phyloP scores from a whole-genome alignment of 441 rosid genomes.

The Theobroma grandiflorum region DNA sequence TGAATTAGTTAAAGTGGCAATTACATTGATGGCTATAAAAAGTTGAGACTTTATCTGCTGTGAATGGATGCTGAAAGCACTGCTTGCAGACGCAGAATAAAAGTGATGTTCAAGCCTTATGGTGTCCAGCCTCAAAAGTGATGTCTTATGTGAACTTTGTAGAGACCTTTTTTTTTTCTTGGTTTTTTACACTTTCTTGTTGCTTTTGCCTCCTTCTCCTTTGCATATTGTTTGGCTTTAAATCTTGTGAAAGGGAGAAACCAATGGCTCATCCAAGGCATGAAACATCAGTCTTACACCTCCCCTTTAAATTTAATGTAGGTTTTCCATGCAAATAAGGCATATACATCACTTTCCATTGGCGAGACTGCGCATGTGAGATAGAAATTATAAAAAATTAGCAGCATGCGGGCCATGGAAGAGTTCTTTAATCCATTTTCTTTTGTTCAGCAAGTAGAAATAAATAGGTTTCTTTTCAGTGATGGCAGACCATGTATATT shows the following conservation, averaged over 20 bases:
- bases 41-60: constrained; percentile 12
- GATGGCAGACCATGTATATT: constrained; percentile 56
- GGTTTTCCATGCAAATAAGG: constrained; percentile 41
- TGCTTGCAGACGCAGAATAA: constrained; percentile 24
- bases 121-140: constrained; percentile 37
- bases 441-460: constrained; percentile 33
- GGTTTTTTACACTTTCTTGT: constrained; percentile 13
- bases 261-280: constrained; percentile 27
- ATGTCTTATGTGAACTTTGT: constrained; percentile 35
- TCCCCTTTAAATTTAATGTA: constrained; percentile 23
- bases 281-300: constrained; percentile 14
- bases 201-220: constrained; percentile 18
- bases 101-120: constrained; percentile 30
- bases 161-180: neutral
- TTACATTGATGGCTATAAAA: neutral
- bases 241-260: neutral
- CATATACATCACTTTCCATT: constrained; percentile 36
- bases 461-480: constrained; percentile 43
- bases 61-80: constrained; percentile 34
- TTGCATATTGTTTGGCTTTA: neutral
- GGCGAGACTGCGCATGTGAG: constrained; percentile 39
- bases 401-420: constrained; percentile 26
- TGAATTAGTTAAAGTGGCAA: constrained; percentile 25
- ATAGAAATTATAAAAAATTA: constrained; percentile 27
- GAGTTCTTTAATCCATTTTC: constrained; percentile 31